Conservation (phyloP, 495 filamentous ascomycete species). For the Aspergillus bridgeri region DNA sequence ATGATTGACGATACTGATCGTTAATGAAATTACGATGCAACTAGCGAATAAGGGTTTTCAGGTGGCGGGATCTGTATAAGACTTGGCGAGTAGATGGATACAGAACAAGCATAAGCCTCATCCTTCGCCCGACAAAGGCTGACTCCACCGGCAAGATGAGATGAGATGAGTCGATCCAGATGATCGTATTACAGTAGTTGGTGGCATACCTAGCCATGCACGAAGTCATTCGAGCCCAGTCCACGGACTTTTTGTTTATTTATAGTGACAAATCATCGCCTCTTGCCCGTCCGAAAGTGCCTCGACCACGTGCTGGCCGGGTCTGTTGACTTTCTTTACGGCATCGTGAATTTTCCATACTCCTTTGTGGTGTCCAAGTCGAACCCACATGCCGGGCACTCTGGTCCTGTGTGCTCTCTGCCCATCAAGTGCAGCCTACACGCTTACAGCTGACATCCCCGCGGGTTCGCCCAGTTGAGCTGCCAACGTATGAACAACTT, state of each 20-base stretch:
- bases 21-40: background rate
- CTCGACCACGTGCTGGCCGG: no score
- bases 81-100: background rate
- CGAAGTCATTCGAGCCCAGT: background rate
- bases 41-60: background rate
- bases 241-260: background rate
- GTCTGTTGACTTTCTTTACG: no score
- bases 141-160: background rate
- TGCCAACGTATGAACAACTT: no score
- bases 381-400: no score
- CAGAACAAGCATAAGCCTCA: background rate
- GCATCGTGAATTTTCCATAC: no score
- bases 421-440: no score
- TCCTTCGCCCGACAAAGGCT: background rate
- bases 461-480: no score
- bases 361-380: no score
- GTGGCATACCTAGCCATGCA: no score
- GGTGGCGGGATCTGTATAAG: background rate
- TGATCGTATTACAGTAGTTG: background rate
- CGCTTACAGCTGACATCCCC: no score
- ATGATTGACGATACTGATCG: constrained; percentile 2
- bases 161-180: background rate
- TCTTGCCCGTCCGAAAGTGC: background rate
- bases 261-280: background rate
- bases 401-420: no score